Conservation (phyloP, 192 early-diverging fungal species). For the Anaeromyces robustus region DNA sequence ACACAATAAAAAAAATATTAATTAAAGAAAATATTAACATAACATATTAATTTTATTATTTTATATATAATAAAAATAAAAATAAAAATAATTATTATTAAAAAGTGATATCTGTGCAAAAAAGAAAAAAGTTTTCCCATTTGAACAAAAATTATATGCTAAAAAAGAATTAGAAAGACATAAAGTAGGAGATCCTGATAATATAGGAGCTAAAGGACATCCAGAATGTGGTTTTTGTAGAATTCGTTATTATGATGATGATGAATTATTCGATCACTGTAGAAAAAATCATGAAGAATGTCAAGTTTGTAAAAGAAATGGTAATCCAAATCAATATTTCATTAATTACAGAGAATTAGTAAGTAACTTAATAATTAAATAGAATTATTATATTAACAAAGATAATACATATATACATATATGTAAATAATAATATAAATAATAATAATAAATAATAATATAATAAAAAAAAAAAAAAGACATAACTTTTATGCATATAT, state of each 20-base stretch:
- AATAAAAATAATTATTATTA: not conserved
- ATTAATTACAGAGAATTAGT: slow-evolving; percentile 64
- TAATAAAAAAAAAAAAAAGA: too few relatives aligned
- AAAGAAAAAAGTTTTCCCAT: slow-evolving; percentile 82
- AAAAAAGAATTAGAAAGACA: slow-evolving; percentile 59
- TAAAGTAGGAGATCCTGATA: slow-evolving; percentile 43
- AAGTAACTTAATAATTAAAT: slow-evolving; percentile 15
- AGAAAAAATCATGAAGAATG: slow-evolving; percentile 87
- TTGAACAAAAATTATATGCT: slow-evolving; percentile 81
- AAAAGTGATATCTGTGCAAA: slow-evolving; percentile 70
- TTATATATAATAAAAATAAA: too few relatives aligned
- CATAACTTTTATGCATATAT: too few relatives aligned
- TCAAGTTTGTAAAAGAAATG: slow-evolving; percentile 61
- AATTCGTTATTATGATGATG: slow-evolving; percentile 67
- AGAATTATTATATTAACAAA: too few relatives aligned
- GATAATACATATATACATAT: too few relatives aligned
- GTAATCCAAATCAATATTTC: slow-evolving; percentile 73
- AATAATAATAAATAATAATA: too few relatives aligned
- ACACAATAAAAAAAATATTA: too few relatives aligned
- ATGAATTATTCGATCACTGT: slow-evolving; percentile 93
- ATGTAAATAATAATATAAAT: too few relatives aligned
- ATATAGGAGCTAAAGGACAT: slow-evolving; percentile 51
- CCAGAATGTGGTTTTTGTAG: slow-evolving; percentile 83
- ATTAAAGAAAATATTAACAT: too few relatives aligned
- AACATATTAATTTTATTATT: too few relatives aligned